Evolutionary conservation across 371 early-diverging fungal species (phyloP).

Genomic region (Mucor velutinosus): DNA sequence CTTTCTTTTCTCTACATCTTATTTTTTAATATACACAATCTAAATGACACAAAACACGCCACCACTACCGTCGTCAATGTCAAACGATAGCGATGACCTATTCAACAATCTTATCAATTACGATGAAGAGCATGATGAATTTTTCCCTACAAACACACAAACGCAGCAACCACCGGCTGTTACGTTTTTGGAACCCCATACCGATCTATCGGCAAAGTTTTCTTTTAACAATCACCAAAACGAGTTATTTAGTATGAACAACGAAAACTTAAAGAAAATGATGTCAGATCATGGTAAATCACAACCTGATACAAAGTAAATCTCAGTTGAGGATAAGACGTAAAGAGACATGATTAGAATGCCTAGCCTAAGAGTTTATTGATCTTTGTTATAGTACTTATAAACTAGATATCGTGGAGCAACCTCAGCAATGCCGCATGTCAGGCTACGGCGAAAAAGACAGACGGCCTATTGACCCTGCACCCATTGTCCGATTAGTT

Average conservation of each 20-base stretch:
- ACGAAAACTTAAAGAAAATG: constrained; percentile 3
- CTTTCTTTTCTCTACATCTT: not conserved
- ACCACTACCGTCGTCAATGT: not conserved
- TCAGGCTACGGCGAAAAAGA: constrained; percentile 75
- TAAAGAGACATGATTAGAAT: not conserved
- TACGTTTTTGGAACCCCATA: constrained; percentile 20
- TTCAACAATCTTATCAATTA: not conserved
- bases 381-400: constrained; percentile 14
- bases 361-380: not conserved
- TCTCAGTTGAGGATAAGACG: not conserved
- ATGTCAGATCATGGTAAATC: not conserved
- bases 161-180: not conserved
- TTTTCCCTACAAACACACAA: not conserved
- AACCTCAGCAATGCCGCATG: constrained; percentile 71
- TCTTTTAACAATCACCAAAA: constrained; percentile 1
- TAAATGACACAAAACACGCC: not conserved
- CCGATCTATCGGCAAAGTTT: constrained; percentile 5
- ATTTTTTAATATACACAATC: not conserved
- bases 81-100: not conserved
- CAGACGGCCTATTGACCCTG: constrained; percentile 75
- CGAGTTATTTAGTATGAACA: not conserved
- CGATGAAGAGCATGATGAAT: not conserved
- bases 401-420: constrained; percentile 51
- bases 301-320: not conserved
- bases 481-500: constrained; percentile 48